These are phyloP conservation scores for Cadophora sp. DNA, from an alignment of 2,329 filamentous ascomycete species.

Conservation along the genomic window DNA sequence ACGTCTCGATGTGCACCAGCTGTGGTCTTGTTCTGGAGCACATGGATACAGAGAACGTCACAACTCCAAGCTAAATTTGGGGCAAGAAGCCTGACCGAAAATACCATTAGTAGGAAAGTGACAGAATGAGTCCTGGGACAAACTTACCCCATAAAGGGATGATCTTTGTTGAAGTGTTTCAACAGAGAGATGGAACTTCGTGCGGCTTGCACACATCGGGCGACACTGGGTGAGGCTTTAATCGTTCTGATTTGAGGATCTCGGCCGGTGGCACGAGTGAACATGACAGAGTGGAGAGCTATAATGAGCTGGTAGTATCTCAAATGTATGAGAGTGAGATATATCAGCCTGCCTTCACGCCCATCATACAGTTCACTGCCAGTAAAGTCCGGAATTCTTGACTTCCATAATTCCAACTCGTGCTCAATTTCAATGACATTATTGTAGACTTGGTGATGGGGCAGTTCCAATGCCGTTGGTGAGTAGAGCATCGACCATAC, in stretches of 20 bases:
- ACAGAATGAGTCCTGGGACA: not conserved
- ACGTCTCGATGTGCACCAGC: not conserved
- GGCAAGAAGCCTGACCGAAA: not conserved
- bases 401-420: conserved; percentile 15
- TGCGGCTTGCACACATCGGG: conserved; percentile 7
- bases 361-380: not conserved
- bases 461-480: not conserved
- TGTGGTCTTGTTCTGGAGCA: conserved; percentile 13
- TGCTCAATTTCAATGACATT: conserved; percentile 5
- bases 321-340: conserved; percentile 2
- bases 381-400: not conserved
- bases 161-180: conserved; percentile 3
- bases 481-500: conserved; percentile 12
- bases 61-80: conserved; percentile 8
- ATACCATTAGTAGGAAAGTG: not conserved
- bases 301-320: conserved; percentile 15
- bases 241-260: not conserved
- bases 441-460: conserved; percentile 14
- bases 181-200: not conserved
- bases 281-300: conserved; percentile 7
- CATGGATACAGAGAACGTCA: conserved; percentile 13
- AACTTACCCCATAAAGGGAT: conserved; percentile 11
- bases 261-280: conserved; percentile 1
- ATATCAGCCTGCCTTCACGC: not conserved
- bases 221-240: conserved; percentile 8